Evolutionary conservation across 768 basidiomycete species (phyloP).

Genomic region (Lactarius vividus): DNA sequence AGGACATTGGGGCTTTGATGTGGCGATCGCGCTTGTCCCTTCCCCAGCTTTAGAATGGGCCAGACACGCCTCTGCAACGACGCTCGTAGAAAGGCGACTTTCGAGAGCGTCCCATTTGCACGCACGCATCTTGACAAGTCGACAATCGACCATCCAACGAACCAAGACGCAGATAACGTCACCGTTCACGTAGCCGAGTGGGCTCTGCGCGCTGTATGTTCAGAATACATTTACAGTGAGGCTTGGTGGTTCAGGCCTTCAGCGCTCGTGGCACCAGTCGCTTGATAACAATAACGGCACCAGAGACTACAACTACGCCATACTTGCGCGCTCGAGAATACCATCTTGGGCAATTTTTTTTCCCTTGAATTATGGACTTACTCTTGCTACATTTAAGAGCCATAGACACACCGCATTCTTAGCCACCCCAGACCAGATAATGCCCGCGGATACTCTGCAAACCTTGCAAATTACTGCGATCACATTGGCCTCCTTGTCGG

Average conservation of each 20-base stretch:
- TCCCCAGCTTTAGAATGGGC: background rate
- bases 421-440: background rate
- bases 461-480: conserved; percentile 24
- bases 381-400: conserved; percentile 3
- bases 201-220: background rate
- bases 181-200: background rate
- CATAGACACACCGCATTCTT: background rate
- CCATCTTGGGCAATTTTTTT: background rate
- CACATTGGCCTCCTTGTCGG: conserved; percentile 24
- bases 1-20: background rate
- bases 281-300: background rate
- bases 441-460: conserved; percentile 19
- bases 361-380: background rate
- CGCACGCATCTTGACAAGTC: background rate
- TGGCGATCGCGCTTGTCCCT: background rate
- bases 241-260: background rate
- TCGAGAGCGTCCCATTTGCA: background rate
- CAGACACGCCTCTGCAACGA: background rate
- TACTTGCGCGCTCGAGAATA: background rate
- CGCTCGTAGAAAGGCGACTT: background rate
- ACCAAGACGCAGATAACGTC: background rate
- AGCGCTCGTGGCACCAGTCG: background rate
- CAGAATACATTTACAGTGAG: background rate
- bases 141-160: background rate
- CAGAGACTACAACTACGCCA: background rate